Conservation (phyloP, 169 alveolate species). For the Pseudocohnilembus persalinus region DNA sequence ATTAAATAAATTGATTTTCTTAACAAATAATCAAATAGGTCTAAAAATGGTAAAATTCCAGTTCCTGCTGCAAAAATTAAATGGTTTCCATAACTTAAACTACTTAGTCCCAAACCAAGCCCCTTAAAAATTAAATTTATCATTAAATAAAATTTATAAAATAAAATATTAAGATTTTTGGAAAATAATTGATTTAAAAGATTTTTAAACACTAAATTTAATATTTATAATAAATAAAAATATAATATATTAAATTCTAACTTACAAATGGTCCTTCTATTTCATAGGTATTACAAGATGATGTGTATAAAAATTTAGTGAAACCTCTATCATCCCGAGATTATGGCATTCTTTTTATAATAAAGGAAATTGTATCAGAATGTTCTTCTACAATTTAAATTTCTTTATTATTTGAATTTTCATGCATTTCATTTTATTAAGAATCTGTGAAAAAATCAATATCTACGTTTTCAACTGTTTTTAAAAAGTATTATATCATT, state of each 20-base stretch:
- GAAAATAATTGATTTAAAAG: no score
- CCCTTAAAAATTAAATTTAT: slow-evolving; percentile 10
- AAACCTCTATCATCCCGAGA: not conserved
- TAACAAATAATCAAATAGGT: slow-evolving; percentile 37
- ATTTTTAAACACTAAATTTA: no score
- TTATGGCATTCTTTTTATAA: slow-evolving; percentile 6
- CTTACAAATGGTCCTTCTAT: slow-evolving; percentile 36
- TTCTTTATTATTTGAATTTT: not conserved
- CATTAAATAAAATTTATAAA: not conserved
- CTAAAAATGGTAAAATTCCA: slow-evolving; percentile 43
- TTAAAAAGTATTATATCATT: not conserved
- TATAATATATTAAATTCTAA: no score
- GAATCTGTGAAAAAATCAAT: not conserved
- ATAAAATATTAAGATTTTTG: no score
- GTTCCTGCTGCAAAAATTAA: slow-evolving; percentile 38
- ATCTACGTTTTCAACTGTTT: not conserved
- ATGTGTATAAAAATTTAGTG: slow-evolving; percentile 26
- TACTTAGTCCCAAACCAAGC: slow-evolving; percentile 33
- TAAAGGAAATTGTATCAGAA: not conserved
- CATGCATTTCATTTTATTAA: not conserved
- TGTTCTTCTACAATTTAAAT: not conserved
- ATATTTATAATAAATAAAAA: no score
- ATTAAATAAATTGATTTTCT: slow-evolving; percentile 20
- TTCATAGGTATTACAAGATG: slow-evolving; percentile 33
- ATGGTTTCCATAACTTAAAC: slow-evolving; percentile 31